Evolutionary conservation across 495 filamentous ascomycete species (phyloP), one percentile per base, ranked within the genome.

Genomic region (Immersiella caudata): DNA sequence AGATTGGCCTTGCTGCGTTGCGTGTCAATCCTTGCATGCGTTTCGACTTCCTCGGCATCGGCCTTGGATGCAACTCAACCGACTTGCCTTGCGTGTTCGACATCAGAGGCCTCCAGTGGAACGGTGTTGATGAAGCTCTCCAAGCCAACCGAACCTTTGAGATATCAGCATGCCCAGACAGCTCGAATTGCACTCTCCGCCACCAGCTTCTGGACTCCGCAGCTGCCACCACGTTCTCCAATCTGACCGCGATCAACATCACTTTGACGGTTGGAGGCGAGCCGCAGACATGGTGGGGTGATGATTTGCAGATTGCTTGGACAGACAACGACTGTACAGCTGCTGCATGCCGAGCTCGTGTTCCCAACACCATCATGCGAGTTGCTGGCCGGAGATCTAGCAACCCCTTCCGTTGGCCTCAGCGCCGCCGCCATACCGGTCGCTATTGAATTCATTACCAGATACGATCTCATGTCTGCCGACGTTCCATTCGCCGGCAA

Each of bases 221-320:
- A 20, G 64, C 55, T 0, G 70, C 51, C 7, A 25, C 54, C 16
- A 69, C 70, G 1, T 82, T 81, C 55, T 64, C 75, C 46, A 76
- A 75, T 25, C 59, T 83, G 60, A 82, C 77, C 16, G 76, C 79
- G 1, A 60, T 83, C 67, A 74, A 75, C 51, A 71, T 83, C 24
- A 70, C 70, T 0, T 46, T 78, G 14, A 73, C 74, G 24, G 70
- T 72, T n/a, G 67, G 73, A 7, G 72, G 65, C 16, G 52, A 75
- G 22, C 36, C 73, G 18, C 72, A 66, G 27, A 67, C 60, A 11
- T 82, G 79, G 80, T 82, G 80, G 81, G 75, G 69, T 18, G 80
- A 82, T 57, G 79, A 83, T 65, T 65, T 82, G 57, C 68, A 77
- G 25, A 65, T 82, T 56, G 74, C 78, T 24, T 82, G 81, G 80